Conservation (phyloP, 805 yeast species). For the Saccharomyces paradoxus region DNA sequence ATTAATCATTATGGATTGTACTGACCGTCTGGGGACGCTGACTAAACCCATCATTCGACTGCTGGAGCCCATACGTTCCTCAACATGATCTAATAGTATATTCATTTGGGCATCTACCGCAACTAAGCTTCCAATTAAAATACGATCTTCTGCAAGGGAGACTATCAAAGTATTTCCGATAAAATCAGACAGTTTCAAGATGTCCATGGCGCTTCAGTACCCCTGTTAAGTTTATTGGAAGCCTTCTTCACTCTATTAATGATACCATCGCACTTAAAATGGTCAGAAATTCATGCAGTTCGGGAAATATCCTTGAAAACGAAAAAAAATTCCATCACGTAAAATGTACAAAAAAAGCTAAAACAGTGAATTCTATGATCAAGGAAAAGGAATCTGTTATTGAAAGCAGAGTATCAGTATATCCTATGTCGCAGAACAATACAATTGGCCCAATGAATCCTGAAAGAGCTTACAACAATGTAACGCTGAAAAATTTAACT, state of each 20-base stretch:
- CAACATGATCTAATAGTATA: conserved; percentile 34
- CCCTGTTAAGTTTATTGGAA: background rate
- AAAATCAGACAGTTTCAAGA: conserved; percentile 15
- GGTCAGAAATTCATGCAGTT: background rate
- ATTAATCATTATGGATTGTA: conserved; percentile 20
- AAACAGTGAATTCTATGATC: background rate
- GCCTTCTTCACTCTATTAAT: background rate
- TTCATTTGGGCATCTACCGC: conserved; percentile 40
- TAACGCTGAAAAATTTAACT: conserved; percentile 25
- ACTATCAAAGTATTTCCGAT: conserved; percentile 31
- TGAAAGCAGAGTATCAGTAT: background rate
- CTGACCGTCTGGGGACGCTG: conserved; percentile 41
- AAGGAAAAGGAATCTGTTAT: background rate
- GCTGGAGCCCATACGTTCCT: conserved; percentile 30
- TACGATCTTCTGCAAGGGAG: conserved; percentile 31
- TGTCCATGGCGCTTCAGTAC: conserved; percentile 9
- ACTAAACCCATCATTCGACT: conserved; percentile 39
- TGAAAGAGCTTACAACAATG: conserved; percentile 9
- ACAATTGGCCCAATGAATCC: background rate
- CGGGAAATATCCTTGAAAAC: background rate
- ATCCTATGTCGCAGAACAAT: background rate
- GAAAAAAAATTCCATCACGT: background rate
- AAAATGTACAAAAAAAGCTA: background rate
- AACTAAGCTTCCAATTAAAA: conserved; percentile 32
- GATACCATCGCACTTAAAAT: background rate